Evolutionary conservation across 2,329 filamentous ascomycete species (phyloP), one percentile per base, ranked within the genome.

Genomic region (Cladophialophora carrionii): DNA sequence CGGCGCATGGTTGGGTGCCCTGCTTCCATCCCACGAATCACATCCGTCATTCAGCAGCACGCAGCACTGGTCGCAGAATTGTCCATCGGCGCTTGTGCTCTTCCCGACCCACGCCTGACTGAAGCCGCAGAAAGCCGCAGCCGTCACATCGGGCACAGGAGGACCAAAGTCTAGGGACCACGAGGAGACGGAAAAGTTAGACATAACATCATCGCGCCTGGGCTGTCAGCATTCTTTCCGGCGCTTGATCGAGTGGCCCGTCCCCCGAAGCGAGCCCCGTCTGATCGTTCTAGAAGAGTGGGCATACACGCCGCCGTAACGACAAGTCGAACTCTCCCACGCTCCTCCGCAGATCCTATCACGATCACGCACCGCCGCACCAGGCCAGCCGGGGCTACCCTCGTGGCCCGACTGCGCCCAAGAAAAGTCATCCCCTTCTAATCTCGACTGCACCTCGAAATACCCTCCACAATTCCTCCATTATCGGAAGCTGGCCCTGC

Each of bases 401-500:
- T 60, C 48, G 57, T 59, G 63, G 60, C 63, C 63, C 53, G 46
- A 59, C 61, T 61, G 54, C 63, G 57, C 63, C 63, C 48, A 51
- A 24, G 52, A 57, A 58, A 58, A 62, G 43, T 57, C 67, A 62
- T 62, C 61, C 64, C 63, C 55, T 64, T 62, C 61, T 57, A 59
- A 62, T 37, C 51, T 52, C 62, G 32, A 62, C 41, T 43, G 41
- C 54, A 65, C 14, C 29, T 57, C 52, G 32, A 56, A 68, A 63
- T 61, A 64, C 60, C 68, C 63, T 70, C 59, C 68, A 70, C 63
- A 61, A 70, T 70, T 70, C 63, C 68, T 66, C 58, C 65, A 53
- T 48, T 64, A 67, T 66, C 65, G 66, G 63, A 69, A 72, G 53
- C 70, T 71, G 69, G 63, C 62, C 61, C 66, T 72, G 62, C 56